A percentile compares a stretch with the other conserved stretches of the same genome.
Evolutionary conservation across 148 eudicot species (phyloP).

Genomic region (Arctostaphylos glauca): DNA sequence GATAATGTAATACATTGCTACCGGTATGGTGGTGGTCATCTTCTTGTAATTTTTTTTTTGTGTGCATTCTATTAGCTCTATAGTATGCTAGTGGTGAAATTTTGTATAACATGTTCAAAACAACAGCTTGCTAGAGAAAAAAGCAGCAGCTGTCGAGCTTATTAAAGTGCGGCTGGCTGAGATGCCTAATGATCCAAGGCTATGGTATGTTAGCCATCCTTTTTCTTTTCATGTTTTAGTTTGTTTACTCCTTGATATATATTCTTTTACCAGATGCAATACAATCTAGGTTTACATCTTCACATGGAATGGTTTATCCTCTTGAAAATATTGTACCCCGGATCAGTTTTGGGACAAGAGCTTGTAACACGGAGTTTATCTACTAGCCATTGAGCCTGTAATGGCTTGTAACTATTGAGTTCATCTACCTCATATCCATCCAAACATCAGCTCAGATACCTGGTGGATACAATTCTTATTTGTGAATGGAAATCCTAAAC

Average conservation of each 20-base stretch:
- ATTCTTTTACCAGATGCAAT: not conserved
- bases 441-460: not conserved
- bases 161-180: slow-evolving; percentile 67
- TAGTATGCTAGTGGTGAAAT: not conserved
- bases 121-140: slow-evolving; percentile 69
- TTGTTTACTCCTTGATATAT: not conserved
- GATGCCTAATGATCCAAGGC: slow-evolving; percentile 69
- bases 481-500: not conserved
- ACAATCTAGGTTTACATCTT: not conserved
- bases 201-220: slow-evolving; percentile 55
- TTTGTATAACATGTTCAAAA: slow-evolving; percentile 1
- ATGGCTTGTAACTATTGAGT: not conserved
- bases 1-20: slow-evolving; percentile 88
- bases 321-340: not conserved
- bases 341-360: not conserved
- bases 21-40: slow-evolving; percentile 36
- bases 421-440: not conserved
- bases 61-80: not conserved
- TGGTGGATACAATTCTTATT: not conserved
- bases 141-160: slow-evolving; percentile 84
- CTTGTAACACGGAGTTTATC: not conserved
- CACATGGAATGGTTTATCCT: not conserved
- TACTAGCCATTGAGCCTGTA: not conserved
- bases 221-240: not conserved
- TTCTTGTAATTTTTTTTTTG: not conserved